Evolutionary conservation across 2,329 filamentous ascomycete species (phyloP).

Genomic region (Myriosclerotinia curreyana): DNA sequence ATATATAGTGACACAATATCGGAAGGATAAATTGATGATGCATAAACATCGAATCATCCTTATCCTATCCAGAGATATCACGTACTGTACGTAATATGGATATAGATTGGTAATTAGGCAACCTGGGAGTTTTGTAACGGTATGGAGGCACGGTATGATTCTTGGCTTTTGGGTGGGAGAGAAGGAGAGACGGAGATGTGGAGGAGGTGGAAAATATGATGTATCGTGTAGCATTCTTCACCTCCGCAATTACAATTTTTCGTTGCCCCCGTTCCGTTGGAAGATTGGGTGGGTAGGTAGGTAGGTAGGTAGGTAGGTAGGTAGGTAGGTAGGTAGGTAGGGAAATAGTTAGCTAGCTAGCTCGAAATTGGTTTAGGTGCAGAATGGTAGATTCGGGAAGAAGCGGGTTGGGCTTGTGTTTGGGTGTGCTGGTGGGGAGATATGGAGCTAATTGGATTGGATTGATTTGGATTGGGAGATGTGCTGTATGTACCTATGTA

Average conservation of each 20-base stretch:
- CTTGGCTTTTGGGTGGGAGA: background rate
- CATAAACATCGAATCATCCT: constrained; percentile 3
- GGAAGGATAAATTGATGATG: constrained; percentile 10
- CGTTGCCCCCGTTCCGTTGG: background rate
- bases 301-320: no score
- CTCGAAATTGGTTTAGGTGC: background rate
- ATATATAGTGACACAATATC: background rate
- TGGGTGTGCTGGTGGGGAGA: constrained; percentile 6
- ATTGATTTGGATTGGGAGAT: background rate
- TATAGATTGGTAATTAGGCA: background rate
- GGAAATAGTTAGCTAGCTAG: background rate
- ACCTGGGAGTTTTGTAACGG: background rate
- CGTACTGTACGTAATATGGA: background rate
- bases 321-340: background rate
- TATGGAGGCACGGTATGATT: background rate
- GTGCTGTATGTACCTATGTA: background rate
- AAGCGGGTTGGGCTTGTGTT: constrained; percentile 11
- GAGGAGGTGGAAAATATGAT: constrained; percentile 16
- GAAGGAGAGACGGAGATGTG: background rate
- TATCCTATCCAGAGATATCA: background rate
- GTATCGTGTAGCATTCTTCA: constrained; percentile 12
- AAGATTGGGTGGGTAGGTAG: background rate
- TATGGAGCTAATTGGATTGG: constrained; percentile 9
- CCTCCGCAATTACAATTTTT: background rate
- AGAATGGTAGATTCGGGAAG: constrained; percentile 9